phyloP scores from a whole-genome alignment of 257 asterid genomes.

The Schizonepeta tenuifolia region DNA sequence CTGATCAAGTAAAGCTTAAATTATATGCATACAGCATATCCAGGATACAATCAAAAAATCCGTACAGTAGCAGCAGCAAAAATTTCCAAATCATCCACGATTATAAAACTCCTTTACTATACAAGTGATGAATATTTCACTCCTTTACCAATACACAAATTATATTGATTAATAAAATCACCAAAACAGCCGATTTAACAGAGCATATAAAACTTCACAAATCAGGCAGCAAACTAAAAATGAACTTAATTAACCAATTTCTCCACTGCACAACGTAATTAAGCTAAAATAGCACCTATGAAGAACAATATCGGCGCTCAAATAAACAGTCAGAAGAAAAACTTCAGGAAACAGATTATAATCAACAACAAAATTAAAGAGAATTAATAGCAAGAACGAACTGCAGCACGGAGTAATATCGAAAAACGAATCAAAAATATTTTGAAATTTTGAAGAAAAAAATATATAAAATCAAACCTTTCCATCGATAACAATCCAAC shows the following conservation, averaged over 20 bases:
- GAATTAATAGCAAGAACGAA: neutral
- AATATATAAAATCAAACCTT: conserved; percentile 57
- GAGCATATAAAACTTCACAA: neutral
- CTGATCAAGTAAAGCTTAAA: too few species aligned
- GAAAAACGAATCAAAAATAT: neutral
- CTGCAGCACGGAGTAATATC: neutral
- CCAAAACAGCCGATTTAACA: neutral
- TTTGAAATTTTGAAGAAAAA: neutral
- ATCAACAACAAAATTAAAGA: neutral
- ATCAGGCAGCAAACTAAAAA: neutral
- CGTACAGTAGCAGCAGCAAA: conserved; percentile 2
- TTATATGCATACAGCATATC: too few species aligned
- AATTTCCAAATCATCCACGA: conserved; percentile 10
- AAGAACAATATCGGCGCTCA: neutral
- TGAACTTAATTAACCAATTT: conserved; percentile 4
- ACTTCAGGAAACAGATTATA: neutral
- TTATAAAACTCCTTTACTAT: neutral
- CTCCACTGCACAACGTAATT: conserved; percentile 2
- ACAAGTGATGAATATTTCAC: neutral
- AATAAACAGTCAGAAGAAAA: neutral
- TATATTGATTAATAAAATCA: neutral
- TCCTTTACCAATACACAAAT: neutral
- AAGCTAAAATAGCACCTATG: neutral
- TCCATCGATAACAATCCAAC: conserved; percentile 85
- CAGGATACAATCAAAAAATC: too few species aligned